Conservation (phyloP, 2,329 filamentous ascomycete genomes). For the Microcyclosporella mali region DNA sequence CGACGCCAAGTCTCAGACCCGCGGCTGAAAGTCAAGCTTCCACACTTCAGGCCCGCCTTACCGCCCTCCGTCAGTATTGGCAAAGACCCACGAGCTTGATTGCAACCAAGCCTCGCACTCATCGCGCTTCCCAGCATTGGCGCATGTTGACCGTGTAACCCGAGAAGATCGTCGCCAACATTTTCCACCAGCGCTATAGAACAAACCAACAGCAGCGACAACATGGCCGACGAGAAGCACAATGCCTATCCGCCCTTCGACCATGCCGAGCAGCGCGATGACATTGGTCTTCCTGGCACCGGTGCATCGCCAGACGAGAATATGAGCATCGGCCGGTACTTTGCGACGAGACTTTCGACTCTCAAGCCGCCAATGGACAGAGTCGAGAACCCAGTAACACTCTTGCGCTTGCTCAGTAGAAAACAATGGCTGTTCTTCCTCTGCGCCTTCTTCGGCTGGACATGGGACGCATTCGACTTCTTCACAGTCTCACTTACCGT, state of each 20-base stretch:
- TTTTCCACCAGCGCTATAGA: background rate
- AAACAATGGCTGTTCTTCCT: conserved; percentile 57
- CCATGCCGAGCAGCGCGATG: conserved; percentile 15
- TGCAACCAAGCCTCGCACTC: no score
- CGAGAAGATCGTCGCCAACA: background rate
- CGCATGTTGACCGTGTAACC: background rate
- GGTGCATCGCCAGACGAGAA: conserved; percentile 9
- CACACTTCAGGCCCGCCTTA: no score
- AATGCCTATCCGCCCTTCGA: conserved; percentile 1
- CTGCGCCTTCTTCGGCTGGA: conserved; percentile 46
- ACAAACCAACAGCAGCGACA: background rate
- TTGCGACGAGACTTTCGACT: conserved; percentile 48
- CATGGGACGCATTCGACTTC: conserved; percentile 55
- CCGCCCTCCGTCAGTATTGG: no score
- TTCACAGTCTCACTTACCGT: conserved; percentile 57
- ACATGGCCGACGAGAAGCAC: conserved; percentile 12
- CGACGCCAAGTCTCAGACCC: no score
- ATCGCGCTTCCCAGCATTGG: background rate
- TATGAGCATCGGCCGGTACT: conserved; percentile 43
- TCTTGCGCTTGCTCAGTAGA: conserved; percentile 46
- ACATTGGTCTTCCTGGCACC: conserved; percentile 1
- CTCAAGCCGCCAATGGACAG: conserved; percentile 52
- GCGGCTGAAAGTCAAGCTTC: no score
- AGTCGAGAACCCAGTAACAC: conserved; percentile 49
- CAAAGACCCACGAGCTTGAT: background rate